These are phyloP conservation scores for Tetraselmis striata DNA, from an alignment of 139 green algal species.

Conservation along the genomic window DNA sequence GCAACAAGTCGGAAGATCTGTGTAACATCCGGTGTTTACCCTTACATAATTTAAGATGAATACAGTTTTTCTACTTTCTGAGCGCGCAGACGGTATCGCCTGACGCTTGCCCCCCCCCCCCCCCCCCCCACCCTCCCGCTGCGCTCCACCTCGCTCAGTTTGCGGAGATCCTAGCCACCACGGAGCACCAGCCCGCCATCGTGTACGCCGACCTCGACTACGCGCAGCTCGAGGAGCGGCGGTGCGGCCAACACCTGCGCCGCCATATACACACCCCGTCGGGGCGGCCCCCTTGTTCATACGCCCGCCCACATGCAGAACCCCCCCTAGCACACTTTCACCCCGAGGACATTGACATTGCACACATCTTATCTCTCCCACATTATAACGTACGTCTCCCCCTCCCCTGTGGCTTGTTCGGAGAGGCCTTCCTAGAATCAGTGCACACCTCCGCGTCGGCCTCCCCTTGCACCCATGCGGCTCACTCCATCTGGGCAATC, in stretches of 20 bases:
- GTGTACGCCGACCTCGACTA: constrained; percentile 66
- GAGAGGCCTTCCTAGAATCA: too few relatives aligned
- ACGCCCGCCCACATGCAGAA: not conserved
- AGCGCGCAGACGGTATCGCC: too few relatives aligned
- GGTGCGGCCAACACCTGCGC: constrained; percentile 9
- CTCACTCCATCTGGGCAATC: too few relatives aligned
- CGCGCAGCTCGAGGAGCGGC: constrained; percentile 39
- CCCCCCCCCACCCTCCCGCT: not conserved
- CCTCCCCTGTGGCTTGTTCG: not conserved
- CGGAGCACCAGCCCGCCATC: constrained; percentile 44
- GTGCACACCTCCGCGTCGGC: too few relatives aligned
- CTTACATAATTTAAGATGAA: too few relatives aligned
- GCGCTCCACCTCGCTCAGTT: constrained; percentile 39
- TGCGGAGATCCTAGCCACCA: constrained; percentile 67
- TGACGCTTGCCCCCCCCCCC: not conserved
- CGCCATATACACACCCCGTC: not conserved
- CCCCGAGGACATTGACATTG: constrained; percentile 6
- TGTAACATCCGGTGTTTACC: too few relatives aligned
- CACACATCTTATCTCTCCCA: constrained; percentile 10
- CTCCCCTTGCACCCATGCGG: too few relatives aligned
- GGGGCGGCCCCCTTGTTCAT: not conserved
- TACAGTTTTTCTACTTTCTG: too few relatives aligned
- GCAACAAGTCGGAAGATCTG: too few relatives aligned
- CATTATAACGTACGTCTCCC: not conserved
- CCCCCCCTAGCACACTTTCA: not conserved